Evolutionary conservation across 768 basidiomycete genomes (phyloP), one percentile per base, ranked within the genome.

Genomic region (Amylocystis lapponica): DNA sequence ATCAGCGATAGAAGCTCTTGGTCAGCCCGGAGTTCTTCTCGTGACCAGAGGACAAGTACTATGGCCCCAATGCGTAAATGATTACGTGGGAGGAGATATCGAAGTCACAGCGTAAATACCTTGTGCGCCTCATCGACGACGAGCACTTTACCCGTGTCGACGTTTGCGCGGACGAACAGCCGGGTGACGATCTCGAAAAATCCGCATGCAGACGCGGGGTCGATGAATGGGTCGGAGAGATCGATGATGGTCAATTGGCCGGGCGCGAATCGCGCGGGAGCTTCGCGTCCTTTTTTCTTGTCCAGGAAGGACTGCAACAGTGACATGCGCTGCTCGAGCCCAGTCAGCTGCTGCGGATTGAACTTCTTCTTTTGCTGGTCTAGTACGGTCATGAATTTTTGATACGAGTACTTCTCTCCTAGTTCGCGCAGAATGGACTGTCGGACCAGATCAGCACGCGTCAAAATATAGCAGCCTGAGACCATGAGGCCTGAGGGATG

Each of bases 81-180:
- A 35, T 35, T 9, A 9, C n/a, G n/a, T n/a, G n/a, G n/a, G n/a
- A n/a, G n/a, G n/a, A n/a, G n/a, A n/a, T n/a, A n/a, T n/a, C n/a
- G n/a, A n/a, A n/a, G n/a, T n/a, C n/a, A 38, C 22, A 38, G 32
- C 26, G 12, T 7, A 41, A 26, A 33, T n/a, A 45, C 84, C 56
- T 86, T 86, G 50, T 87, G 84, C 0, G 85, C 84, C 46, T 87
- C 85, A 35, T 87, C 84, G 0, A 86, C 78, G 0, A 87, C 71
- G 2, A 84, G 69, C 1, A 84, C 74, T 43, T 85, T 86, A 5
- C 83, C 83, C 0, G 78, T 79, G 3, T 61, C 68, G 2, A 82
- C 69, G 1, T 77, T 64, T 1, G 78, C 71, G 21, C 83, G 70
- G 10, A 83, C 70, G 50, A 86, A 87, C 1, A 83, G 53, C 27